Percentiles rank a stretch among this genome's conserved stretches.
phyloP scores from a whole-genome alignment of 306 rosid genomes.

The Cercis canadensis region DNA sequence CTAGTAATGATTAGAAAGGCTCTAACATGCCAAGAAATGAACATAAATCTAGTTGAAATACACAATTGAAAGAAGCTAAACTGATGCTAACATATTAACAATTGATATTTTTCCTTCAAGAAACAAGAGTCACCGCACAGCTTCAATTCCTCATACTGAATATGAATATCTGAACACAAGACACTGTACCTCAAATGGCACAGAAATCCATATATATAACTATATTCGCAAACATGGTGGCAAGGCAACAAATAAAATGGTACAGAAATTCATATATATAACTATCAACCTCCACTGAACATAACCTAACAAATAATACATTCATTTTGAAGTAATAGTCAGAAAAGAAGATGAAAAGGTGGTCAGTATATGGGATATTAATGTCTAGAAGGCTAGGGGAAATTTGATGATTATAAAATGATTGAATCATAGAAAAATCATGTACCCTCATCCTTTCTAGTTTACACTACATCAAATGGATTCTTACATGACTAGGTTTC shows the following conservation, averaged over 20 bases:
- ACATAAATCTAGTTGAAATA: not conserved
- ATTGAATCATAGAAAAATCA: constrained; percentile 32
- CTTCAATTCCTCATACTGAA: constrained; percentile 30
- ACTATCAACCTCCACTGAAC: no score
- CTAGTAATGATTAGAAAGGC: not conserved
- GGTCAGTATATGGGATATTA: not conserved
- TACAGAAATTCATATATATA: no score
- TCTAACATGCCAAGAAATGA: not conserved
- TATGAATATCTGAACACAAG: constrained; percentile 31
- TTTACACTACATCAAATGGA: constrained; percentile 29
- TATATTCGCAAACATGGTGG: no score
- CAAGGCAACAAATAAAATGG: no score
- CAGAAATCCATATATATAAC: no score
- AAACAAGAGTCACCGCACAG: not conserved
- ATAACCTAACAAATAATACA: no score
- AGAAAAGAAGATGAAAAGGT: constrained; percentile 30
- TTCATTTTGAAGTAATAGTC: constrained; percentile 45
- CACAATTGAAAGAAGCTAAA: not conserved
- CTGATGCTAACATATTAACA: not conserved
- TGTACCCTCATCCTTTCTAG: constrained; percentile 30
- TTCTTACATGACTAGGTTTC: constrained; percentile 18
- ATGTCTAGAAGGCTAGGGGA: constrained; percentile 19
- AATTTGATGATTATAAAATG: constrained; percentile 37
- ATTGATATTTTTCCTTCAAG: not conserved
- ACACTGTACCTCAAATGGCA: constrained; percentile 73